Base-by-base conservation (phyloP, 164 flowering plant species). In the Annona cherimola region DNA sequence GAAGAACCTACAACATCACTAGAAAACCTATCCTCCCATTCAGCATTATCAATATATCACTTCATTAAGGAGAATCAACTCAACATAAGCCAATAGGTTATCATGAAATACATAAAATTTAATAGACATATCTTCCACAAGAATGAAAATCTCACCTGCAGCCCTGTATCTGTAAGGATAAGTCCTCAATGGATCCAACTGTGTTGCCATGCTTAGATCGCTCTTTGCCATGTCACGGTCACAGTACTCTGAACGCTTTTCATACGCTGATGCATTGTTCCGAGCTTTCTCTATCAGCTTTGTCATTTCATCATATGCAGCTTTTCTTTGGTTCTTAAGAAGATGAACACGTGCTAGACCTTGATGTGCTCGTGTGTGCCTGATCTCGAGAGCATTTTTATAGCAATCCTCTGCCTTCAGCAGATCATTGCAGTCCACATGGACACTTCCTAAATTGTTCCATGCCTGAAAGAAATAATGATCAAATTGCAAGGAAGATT, bases 131-230 rank as follows among this genome's bases (percentile, higher is more conserved):
- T 50, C 57, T 50, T 50, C 35, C 57, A 16, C 12, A 39, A 42
- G 41, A 64, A 11, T 11, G 41, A 64, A 40, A 43, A 79, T 75
- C 76, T 75, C 82, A 94, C 97, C 95, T 69, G 99, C 99, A 55
- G 97, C 99, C 45, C 97, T 85, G 82, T 94, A 94, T 90, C 98
- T 85, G 81, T 95, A 93, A n/a, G 98, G 99, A 68, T 93, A 95
- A 45, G 96, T 90, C 78, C 99, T 83, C 69, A 91, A 74, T 45
- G 99, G 99, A 81, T 95, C 97, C 39, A 93, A 71, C 57, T 82
- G 84, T 19, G 99, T 89, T 46, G 93, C 95, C 85, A 85, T 88
- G 61, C 78, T 79, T 40, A 95, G 98, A 82, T 95, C 99, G 76
- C 76, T 84, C 83, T 82, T 88, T 50, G 98, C 96, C 87, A 84